Percentiles rank a stretch among this genome's conserved stretches.
Conservation (phyloP, 202 grass and related monocot species). For the Zoysia matrella region DNA sequence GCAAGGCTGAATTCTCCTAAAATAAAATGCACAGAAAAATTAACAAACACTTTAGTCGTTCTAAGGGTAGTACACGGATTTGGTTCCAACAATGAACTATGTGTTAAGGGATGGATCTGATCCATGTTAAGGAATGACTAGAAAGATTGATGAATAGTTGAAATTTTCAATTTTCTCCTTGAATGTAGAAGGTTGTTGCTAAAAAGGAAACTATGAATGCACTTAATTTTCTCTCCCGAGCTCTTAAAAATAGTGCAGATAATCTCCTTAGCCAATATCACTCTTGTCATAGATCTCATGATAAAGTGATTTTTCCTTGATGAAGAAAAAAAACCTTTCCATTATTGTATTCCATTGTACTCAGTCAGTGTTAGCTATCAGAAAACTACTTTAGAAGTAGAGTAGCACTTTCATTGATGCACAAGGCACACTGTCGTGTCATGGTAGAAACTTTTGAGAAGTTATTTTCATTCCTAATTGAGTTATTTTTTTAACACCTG, state of each 20-base stretch:
- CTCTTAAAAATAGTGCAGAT: conserved; percentile 7
- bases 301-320: not conserved
- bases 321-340: not conserved
- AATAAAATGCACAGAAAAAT: not conserved
- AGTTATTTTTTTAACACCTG: conserved; percentile 31
- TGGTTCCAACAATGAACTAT: not conserved
- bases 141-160: too few species aligned
- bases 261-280: not conserved
- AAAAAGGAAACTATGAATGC: not conserved
- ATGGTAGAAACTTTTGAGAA: not conserved
- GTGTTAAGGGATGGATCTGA: not conserved
- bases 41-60: not conserved
- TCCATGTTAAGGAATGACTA: not conserved
- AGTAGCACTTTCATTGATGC: too few species aligned
- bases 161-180: not conserved
- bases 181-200: not conserved
- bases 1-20: conserved; percentile 18
- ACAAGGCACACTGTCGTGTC: not conserved
- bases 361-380: too few species aligned
- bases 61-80: conserved; percentile 1
- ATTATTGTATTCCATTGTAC: too few species aligned
- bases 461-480: conserved; percentile 16
- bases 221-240: not conserved
- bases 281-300: not conserved
- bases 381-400: too few species aligned